Conservation (phyloP, 2,329 filamentous ascomycete species). For the Aureobasidium uvarum region DNA sequence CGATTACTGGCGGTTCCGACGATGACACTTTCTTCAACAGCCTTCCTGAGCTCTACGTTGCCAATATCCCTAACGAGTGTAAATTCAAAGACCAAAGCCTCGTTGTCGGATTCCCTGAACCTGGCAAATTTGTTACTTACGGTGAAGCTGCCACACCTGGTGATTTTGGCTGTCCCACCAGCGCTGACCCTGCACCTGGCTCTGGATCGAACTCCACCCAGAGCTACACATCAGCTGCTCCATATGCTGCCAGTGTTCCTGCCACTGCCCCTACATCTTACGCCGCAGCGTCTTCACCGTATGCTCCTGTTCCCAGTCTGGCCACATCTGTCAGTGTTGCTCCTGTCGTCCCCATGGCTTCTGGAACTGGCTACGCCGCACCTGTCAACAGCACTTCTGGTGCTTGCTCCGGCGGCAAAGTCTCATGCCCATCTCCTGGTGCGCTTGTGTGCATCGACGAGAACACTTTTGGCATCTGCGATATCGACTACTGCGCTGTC, state of each 20-base stretch:
- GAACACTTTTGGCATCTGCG: constrained; percentile 47
- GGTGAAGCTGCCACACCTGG: constrained; percentile 27
- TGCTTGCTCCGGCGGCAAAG: constrained; percentile 31
- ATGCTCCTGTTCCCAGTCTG: constrained; percentile 12
- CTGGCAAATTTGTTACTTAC: constrained; percentile 58
- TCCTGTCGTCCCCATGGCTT: constrained; percentile 25
- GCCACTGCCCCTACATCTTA: constrained; percentile 32
- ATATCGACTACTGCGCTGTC: constrained; percentile 43
- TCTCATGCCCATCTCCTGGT: constrained; percentile 44
- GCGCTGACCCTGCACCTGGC: not conserved
- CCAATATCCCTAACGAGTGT: constrained; percentile 50
- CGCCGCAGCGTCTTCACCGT: constrained; percentile 29
- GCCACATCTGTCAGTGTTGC: constrained; percentile 17
- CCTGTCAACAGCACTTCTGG: constrained; percentile 23
- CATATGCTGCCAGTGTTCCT: constrained; percentile 29
- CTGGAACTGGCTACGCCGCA: constrained; percentile 22
- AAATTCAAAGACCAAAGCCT: not conserved
- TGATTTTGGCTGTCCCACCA: not conserved
- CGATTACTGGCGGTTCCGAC: constrained; percentile 57
- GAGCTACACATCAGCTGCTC: constrained; percentile 27
- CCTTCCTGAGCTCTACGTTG: constrained; percentile 73
- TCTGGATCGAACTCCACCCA: constrained; percentile 10
- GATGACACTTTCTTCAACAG: constrained; percentile 48
- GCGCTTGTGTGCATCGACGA: constrained; percentile 46
- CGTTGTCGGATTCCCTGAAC: constrained; percentile 62